phyloP scores from a whole-genome alignment of 2,329 filamentous ascomycete genomes.

The Pochonia chlamydosporia region DNA sequence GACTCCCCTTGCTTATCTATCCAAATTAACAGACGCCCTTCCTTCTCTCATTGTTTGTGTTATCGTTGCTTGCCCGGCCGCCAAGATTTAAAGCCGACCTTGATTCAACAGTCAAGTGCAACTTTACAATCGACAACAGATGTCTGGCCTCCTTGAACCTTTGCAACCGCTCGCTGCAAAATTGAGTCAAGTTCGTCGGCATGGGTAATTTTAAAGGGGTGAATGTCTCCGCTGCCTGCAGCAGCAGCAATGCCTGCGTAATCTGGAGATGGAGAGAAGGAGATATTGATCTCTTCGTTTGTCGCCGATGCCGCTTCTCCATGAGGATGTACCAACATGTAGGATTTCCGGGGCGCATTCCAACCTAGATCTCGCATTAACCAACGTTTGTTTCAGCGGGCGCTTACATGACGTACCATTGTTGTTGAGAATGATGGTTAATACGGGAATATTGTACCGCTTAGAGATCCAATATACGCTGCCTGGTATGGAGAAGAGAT shows the following conservation, averaged over 20 bases:
- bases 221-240: conserved; percentile 48
- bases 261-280: conserved; percentile 52
- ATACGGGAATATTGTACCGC: conserved; percentile 47
- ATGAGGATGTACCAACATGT: conserved; percentile 53
- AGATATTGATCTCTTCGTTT: conserved; percentile 60
- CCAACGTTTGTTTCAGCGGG: too few relatives aligned
- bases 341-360: conserved; percentile 53
- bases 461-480: conserved; percentile 52
- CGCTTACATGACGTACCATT: conserved; percentile 30
- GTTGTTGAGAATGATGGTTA: conserved; percentile 53
- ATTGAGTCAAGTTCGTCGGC: too few relatives aligned
- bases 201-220: too few relatives aligned
- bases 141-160: too few relatives aligned
- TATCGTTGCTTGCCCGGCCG: too few relatives aligned
- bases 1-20: too few relatives aligned
- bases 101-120: too few relatives aligned
- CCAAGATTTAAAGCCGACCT: too few relatives aligned
- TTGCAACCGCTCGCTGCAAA: too few relatives aligned
- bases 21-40: too few relatives aligned
- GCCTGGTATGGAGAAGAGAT: conserved; percentile 47
- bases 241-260: conserved; percentile 57
- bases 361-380: conserved; percentile 39
- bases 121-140: too few relatives aligned
- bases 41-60: too few relatives aligned
- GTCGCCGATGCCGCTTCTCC: conserved; percentile 47